A percentile compares a stretch with the other conserved stretches of the same genome.
phyloP scores from a whole-genome alignment of 495 filamentous ascomycete genomes.

The Hypoxylon fuscum region DNA sequence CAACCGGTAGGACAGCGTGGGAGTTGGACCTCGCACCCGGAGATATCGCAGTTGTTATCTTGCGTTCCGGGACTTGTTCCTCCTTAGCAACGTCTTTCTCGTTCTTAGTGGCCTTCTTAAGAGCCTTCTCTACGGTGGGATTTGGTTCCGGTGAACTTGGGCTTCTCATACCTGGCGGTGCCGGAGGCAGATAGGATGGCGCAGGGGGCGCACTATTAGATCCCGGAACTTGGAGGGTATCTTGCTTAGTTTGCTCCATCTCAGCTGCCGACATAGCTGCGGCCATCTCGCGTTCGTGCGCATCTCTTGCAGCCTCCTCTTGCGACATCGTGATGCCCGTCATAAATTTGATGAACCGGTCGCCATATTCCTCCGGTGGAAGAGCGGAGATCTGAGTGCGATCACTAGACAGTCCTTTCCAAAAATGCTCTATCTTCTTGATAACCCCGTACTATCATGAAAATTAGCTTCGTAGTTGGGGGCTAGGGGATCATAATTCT shows the following conservation, averaged over 20 bases:
- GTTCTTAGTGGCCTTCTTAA: constrained; percentile 46
- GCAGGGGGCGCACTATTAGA: constrained; percentile 45
- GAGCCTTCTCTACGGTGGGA: constrained; percentile 44
- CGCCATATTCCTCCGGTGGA: constrained; percentile 90
- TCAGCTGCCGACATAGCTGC: constrained; percentile 49
- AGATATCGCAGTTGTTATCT: constrained; percentile 58
- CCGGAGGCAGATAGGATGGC: constrained; percentile 54
- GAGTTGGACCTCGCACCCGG: constrained; percentile 58
- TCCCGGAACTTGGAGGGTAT: constrained; percentile 16
- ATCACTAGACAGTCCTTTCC: constrained; percentile 86
- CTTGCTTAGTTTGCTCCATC: constrained; percentile 41
- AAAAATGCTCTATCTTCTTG: constrained; percentile 90
- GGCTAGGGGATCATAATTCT: not conserved
- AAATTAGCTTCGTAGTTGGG: constrained; percentile 43
- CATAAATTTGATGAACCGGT: constrained; percentile 95
- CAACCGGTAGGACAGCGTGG: constrained; percentile 80
- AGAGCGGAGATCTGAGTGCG: constrained; percentile 90
- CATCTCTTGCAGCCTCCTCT: constrained; percentile 78
- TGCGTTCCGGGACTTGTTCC: constrained; percentile 57
- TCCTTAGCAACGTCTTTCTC: constrained; percentile 54
- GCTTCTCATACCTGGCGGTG: constrained; percentile 54
- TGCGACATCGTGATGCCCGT: constrained; percentile 85
- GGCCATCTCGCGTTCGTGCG: constrained; percentile 58
- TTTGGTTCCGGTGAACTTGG: constrained; percentile 55
- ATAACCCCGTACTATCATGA: constrained; percentile 76